These are phyloP conservation scores for Pyrenula aspistea DNA, from an alignment of 495 filamentous ascomycete genomes.

Conservation along the genomic window DNA sequence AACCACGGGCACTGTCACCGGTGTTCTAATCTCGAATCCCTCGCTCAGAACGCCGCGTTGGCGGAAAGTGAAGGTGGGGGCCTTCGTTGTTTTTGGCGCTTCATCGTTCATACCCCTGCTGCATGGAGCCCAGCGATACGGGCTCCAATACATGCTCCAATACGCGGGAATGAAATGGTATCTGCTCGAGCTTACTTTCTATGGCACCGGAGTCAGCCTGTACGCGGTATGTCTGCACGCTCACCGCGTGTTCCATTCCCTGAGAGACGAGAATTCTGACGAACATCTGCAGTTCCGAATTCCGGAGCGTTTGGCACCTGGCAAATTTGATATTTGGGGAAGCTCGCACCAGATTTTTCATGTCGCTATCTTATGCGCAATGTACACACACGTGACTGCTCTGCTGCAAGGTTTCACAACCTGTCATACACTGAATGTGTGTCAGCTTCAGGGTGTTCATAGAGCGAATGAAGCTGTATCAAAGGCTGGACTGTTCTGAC, in stretches of 20 bases:
- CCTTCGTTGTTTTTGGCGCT: no score
- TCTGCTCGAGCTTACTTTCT: no score
- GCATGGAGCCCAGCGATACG: no score
- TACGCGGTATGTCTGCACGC: slow-evolving; percentile 3
- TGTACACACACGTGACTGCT: slow-evolving; percentile 6
- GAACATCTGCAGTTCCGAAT: slow-evolving; percentile 17
- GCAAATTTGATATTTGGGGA: slow-evolving; percentile 46
- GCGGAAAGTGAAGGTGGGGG: no score
- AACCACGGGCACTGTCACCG: no score
- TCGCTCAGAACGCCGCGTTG: no score
- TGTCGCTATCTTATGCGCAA: slow-evolving; percentile 6
- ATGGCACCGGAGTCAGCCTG: slow-evolving; percentile 1
- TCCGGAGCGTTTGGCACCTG: slow-evolving; percentile 35
- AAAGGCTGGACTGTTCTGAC: slow-evolving; percentile 3
- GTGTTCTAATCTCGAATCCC: no score
- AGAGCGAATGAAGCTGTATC: neutral
- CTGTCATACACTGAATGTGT: slow-evolving; percentile 8
- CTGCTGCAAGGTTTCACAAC: slow-evolving; percentile 4
- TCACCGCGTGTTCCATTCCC: neutral
- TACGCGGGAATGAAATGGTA: no score
- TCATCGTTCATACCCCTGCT: no score
- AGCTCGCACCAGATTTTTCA: slow-evolving; percentile 40
- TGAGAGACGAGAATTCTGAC: neutral
- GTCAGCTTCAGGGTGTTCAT: slow-evolving; percentile 2
- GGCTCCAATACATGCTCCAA: no score